phyloP scores from a whole-genome alignment of 2,329 filamentous ascomycete genomes.

The Penicillium aurantiogriseum region DNA sequence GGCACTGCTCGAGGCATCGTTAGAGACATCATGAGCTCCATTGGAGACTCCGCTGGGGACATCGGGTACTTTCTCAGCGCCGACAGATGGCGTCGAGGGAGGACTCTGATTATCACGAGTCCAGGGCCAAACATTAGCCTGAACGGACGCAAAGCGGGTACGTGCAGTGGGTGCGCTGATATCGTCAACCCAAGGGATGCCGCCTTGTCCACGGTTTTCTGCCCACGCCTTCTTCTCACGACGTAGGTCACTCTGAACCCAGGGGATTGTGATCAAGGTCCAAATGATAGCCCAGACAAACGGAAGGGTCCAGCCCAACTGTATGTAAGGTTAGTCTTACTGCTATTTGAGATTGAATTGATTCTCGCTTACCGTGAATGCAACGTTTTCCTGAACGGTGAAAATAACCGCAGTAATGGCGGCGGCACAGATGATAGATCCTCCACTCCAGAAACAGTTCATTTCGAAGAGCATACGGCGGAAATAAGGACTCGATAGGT shows the following conservation, averaged over 20 bases:
- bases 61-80: constrained; percentile 6
- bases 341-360: neutral
- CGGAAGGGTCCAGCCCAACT: constrained; percentile 46
- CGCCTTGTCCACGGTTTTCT: constrained; percentile 34
- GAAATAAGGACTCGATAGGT: constrained; percentile 55
- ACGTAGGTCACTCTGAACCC: constrained; percentile 47
- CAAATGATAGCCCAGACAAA: constrained; percentile 46
- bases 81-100: constrained; percentile 24
- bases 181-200: constrained; percentile 40
- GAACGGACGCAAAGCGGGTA: constrained; percentile 40
- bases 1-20: neutral
- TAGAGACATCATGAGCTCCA: neutral
- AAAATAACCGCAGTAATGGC: constrained; percentile 51
- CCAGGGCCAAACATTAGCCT: constrained; percentile 33
- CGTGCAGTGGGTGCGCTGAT: constrained; percentile 36
- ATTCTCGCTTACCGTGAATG: constrained; percentile 44
- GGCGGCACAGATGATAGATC: constrained; percentile 49
- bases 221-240: constrained; percentile 46
- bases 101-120: constrained; percentile 27
- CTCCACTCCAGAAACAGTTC: constrained; percentile 59
- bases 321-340: constrained; percentile 9
- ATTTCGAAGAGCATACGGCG: constrained; percentile 54
- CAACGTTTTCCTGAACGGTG: constrained; percentile 48
- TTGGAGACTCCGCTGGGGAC: neutral
- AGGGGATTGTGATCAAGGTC: constrained; percentile 47